Evolutionary conservation across 2,329 filamentous ascomycete species (phyloP), one percentile per base, ranked within the genome.

Genomic region (Ceratocystiopsis sp.): DNA sequence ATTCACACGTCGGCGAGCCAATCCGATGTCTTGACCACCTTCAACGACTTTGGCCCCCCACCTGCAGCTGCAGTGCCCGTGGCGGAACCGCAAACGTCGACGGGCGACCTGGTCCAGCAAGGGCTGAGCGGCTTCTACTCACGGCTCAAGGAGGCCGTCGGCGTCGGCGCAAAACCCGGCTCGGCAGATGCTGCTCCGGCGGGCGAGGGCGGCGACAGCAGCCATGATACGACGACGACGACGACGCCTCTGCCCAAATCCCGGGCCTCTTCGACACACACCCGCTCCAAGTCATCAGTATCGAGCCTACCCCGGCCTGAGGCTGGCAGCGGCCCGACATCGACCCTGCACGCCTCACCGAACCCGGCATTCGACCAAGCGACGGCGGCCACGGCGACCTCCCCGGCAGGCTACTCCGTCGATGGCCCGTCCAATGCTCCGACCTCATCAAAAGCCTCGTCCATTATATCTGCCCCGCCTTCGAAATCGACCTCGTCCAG

Each of bases 1-100:
- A 94, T 95, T 51, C 89, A 95, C 60, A 85, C 69, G 41, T 78
- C 83, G 7, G 86, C 87, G n/a, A 93, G 83, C 55, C 82, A 84
- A 57, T 83, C 83, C 33, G 81, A 82, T 49, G 75, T 78, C 33
- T 68, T 96, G 40, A 96, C 89, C 3, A 93, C 86, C 10, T 96
- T 96, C 62, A 93, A 93, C 61, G 87, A 95, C 55, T 87, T 93
- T 54, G 83, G 81, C 1, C 71, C 80, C 1, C 78, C 79, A 6
- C 78, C 82, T 0, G 13, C 46, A 7, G 25, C 25, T 11, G 66
- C 71, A 1, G 63, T 73, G 1, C 65, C 70, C 2, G 61, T 66
- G 14, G 61, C 68, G 19, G 85, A 93, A 52, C 75, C 67, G 46
- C 85, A 84, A 57, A 73, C 73, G 10, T 66, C 84, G 35, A 68